phyloP scores from a whole-genome alignment of 805 yeast species.

The Kluyveromyces lactis region DNA sequence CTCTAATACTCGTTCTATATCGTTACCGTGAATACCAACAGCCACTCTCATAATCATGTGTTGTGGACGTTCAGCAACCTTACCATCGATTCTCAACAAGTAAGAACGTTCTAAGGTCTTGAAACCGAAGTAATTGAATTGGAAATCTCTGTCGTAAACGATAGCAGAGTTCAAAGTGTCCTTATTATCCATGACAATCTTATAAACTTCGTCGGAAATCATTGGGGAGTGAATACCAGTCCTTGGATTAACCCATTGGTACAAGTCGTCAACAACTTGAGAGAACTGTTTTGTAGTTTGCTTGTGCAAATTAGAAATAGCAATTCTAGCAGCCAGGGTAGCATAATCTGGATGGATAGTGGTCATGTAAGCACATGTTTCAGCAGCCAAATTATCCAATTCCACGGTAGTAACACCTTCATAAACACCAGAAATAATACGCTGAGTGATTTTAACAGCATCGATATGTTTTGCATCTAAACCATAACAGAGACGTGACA shows the following conservation, averaged over 20 bases:
- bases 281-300: slow-evolving; percentile 86
- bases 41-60: slow-evolving; percentile 86
- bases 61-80: slow-evolving; percentile 86
- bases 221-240: slow-evolving; percentile 61
- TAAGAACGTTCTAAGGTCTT: slow-evolving; percentile 89
- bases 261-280: slow-evolving; percentile 64
- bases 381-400: slow-evolving; percentile 79
- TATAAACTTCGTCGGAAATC: slow-evolving; percentile 58
- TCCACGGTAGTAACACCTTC: slow-evolving; percentile 95
- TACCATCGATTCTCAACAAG: slow-evolving; percentile 53
- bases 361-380: slow-evolving; percentile 96
- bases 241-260: slow-evolving; percentile 72
- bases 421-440: slow-evolving; percentile 92
- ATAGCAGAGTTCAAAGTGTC: slow-evolving; percentile 67
- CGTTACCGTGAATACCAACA: slow-evolving; percentile 74
- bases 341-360: slow-evolving; percentile 98
- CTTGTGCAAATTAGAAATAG: slow-evolving; percentile 88
- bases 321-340: slow-evolving; percentile 88
- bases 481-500: slow-evolving; percentile 90
- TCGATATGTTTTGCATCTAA: slow-evolving; percentile 87
- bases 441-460: slow-evolving; percentile 91
- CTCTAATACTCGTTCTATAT: slow-evolving; percentile 59
- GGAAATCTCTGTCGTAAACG: slow-evolving; percentile 68
- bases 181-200: slow-evolving; percentile 54
- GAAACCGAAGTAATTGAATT: slow-evolving; percentile 78